These are phyloP conservation scores for Luffa acutangula DNA, from an alignment of 306 rosid genomes.

Conservation along the genomic window DNA sequence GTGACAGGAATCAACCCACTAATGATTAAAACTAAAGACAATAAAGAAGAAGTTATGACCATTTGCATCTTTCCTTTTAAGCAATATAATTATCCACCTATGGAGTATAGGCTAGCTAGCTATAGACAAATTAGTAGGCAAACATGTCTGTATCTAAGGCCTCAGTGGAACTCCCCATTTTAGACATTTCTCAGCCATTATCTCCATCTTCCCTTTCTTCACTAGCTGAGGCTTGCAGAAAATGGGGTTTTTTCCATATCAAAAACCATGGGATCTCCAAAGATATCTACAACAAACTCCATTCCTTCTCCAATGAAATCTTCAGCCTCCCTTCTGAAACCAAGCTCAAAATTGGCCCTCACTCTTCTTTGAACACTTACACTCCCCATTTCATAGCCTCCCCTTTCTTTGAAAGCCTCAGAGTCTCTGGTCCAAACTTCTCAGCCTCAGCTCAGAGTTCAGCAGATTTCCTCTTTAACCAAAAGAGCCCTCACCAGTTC, in stretches of 20 bases:
- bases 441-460: slow-evolving; percentile 67
- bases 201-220: slow-evolving; percentile 43
- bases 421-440: slow-evolving; percentile 72
- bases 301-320: slow-evolving; percentile 34
- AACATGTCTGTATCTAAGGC: slow-evolving; percentile 39
- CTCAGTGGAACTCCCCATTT: slow-evolving; percentile 55
- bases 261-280: slow-evolving; percentile 84
- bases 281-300: slow-evolving; percentile 50
- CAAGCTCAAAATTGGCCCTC: slow-evolving; percentile 84
- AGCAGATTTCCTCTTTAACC: slow-evolving; percentile 41
- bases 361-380: slow-evolving; percentile 60
- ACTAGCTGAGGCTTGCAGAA: slow-evolving; percentile 62
- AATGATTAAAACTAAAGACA: slow-evolving; percentile 2
- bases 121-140: slow-evolving; percentile 13
- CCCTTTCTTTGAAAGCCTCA: slow-evolving; percentile 89
- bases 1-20: slow-evolving; percentile 5
- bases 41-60: neutral
- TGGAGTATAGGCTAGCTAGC: neutral
- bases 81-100: neutral
- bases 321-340: slow-evolving; percentile 69
- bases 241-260: slow-evolving; percentile 90
- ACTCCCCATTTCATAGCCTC: slow-evolving; percentile 96
- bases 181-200: slow-evolving; percentile 72
- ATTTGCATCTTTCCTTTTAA: neutral
- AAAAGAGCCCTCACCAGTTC: slow-evolving; percentile 39